Conservation (phyloP, 2,329 filamentous ascomycete species). For the Aspergillus sp. region DNA sequence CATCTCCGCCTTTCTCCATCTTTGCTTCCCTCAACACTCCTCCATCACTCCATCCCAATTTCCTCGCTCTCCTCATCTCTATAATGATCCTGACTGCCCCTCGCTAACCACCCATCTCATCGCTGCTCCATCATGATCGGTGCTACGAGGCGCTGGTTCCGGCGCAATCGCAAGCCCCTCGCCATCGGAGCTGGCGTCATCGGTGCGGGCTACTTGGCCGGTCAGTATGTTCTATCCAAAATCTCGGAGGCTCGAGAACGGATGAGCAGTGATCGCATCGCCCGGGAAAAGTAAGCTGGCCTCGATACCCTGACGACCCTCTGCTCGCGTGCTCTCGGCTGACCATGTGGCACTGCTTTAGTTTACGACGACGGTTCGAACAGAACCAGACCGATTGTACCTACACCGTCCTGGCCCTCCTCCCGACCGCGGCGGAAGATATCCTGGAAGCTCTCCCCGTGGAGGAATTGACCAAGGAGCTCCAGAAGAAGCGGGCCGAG, state of each 20-base stretch:
- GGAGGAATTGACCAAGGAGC: conserved; percentile 86
- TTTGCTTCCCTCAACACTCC: neutral
- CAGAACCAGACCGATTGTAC: conserved; percentile 99
- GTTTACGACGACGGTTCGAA: conserved; percentile 90
- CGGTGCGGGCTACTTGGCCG: conserved; percentile 85
- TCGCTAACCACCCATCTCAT: neutral
- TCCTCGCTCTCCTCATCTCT: neutral
- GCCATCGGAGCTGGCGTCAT: conserved; percentile 84
- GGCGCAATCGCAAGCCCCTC: conserved; percentile 85
- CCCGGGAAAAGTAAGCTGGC: conserved; percentile 81
- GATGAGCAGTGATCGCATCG: conserved; percentile 93
- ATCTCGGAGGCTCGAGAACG: conserved; percentile 91
- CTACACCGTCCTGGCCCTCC: conserved; percentile 91
- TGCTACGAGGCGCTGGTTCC: conserved; percentile 84
- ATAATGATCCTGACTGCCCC: neutral
- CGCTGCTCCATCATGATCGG: conserved; percentile 54
- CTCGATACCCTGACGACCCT: neutral
- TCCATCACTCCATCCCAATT: neutral
- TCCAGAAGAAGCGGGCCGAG: conserved; percentile 87
- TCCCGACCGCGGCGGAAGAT: conserved; percentile 87
- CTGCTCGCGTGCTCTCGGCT: conserved; percentile 11
- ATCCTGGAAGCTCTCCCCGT: conserved; percentile 85
- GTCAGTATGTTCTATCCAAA: conserved; percentile 89
- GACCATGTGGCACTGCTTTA: conserved; percentile 37
- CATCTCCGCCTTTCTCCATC: conserved; percentile 2